Evolutionary conservation across 331 rosid genomes (phyloP).

Genomic region (Malus hybrid): DNA sequence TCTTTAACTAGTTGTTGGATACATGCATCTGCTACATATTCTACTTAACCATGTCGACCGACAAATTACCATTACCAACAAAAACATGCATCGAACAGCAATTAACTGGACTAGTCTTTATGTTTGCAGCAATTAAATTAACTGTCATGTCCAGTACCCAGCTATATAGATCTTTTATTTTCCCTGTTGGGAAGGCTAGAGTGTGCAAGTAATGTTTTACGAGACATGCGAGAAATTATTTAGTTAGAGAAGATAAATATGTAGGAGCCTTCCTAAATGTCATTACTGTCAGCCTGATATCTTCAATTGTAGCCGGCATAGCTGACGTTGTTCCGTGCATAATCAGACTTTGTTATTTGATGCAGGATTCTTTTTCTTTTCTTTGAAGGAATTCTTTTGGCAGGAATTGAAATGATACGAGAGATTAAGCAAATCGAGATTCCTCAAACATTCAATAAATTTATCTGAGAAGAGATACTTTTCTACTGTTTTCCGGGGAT

Average conservation of each 20-base stretch:
- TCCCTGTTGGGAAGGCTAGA: not conserved
- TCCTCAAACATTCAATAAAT: conserved; percentile 31
- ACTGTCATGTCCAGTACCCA: not conserved
- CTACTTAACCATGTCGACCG: not conserved
- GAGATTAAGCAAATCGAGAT: conserved; percentile 20
- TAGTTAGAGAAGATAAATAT: not conserved
- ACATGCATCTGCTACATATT: not conserved
- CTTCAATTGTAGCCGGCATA: not conserved
- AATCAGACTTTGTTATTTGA: conserved; percentile 10
- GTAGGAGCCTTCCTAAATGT: not conserved
- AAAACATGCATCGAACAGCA: not conserved
- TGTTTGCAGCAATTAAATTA: not conserved
- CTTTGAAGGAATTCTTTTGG: conserved; percentile 30
- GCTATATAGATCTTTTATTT: not conserved
- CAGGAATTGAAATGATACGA: conserved; percentile 22
- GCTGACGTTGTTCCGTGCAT: not conserved
- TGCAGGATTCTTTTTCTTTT: conserved; percentile 32
- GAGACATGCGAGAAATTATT: not conserved
- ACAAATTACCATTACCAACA: not conserved
- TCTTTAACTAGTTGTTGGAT: conserved; percentile 5
- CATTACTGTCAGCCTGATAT: not conserved
- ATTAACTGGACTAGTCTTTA: not conserved
- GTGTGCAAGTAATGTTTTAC: not conserved
- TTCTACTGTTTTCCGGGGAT: conserved; percentile 22
- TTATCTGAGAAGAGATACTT: conserved; percentile 15